Conservation (phyloP, 208 protist genomes). For the Sergeia podlipaevii region DNA sequence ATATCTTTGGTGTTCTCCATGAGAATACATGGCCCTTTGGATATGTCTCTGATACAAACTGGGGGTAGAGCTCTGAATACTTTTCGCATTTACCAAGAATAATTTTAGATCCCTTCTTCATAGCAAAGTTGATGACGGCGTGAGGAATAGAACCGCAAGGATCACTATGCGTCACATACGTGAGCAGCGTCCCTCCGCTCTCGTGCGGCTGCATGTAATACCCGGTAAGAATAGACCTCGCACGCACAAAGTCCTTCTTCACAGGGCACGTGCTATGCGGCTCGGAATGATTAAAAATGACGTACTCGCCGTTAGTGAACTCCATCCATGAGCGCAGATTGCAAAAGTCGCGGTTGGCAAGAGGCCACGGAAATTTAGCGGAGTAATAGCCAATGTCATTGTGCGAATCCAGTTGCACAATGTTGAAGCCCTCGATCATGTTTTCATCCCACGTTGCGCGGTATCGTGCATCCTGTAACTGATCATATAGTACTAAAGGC, state of each 20-base stretch:
- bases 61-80: slow-evolving; percentile 60
- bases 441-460: slow-evolving; percentile 80
- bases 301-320: slow-evolving; percentile 84
- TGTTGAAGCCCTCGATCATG: slow-evolving; percentile 89
- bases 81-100: slow-evolving; percentile 67
- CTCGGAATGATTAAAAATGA: slow-evolving; percentile 92
- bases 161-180: slow-evolving; percentile 86
- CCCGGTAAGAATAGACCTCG: slow-evolving; percentile 76
- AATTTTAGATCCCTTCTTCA: slow-evolving; percentile 51
- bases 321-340: slow-evolving; percentile 93
- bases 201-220: slow-evolving; percentile 72
- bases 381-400: slow-evolving; percentile 92
- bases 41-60: slow-evolving; percentile 55
- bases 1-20: slow-evolving; percentile 79
- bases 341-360: slow-evolving; percentile 89
- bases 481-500: slow-evolving; percentile 73
- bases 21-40: slow-evolving; percentile 36
- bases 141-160: slow-evolving; percentile 81
- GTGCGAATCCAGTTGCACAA: slow-evolving; percentile 67
- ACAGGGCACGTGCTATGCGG: slow-evolving; percentile 67
- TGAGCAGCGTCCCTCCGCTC: slow-evolving; percentile 44
- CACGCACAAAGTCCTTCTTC: slow-evolving; percentile 77
- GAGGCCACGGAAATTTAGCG: slow-evolving; percentile 80
- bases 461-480: slow-evolving; percentile 84
- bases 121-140: slow-evolving; percentile 73